Evolutionary conservation across 108 stramenopile genomes (phyloP), one percentile per base, ranked within the genome.

Genomic region (Pseudonitzschia multiseries): DNA sequence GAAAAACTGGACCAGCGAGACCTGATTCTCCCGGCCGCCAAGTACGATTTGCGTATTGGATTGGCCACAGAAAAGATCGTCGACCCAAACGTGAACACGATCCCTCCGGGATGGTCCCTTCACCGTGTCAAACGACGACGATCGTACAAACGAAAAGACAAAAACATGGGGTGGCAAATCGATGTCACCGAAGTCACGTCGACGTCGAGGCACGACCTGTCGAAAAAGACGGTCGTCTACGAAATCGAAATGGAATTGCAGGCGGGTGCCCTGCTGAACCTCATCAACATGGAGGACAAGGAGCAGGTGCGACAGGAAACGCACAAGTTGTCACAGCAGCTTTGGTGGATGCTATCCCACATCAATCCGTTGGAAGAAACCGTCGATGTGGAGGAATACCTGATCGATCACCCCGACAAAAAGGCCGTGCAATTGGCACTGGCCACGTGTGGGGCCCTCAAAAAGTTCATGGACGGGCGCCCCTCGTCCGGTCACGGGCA

Each of bases 221-320:
- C 71, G 40, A 75, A 77, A 24, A 78, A 83, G 60, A 57, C 73
- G 3, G 84, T 94, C 17, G 70, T 79, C 1, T 95, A 84, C 65
- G 93, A 95, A 77, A 87, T 95, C 56, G 93, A 95, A 81, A 84
- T 89, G 85, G 93, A 95, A 72, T 65, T 95, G 1, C 77, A 78
- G 51, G 60, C 80, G 0, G 9, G 66, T 12, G 82, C 75, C 31
- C 80, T 92, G 51, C 72, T 88, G 22, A 85, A 95, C 43, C 66
- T 93, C 18, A 59, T 91, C 48, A 85, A 86, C 42, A 84, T 85
- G 51, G 65, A 75, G 29, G 77, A 83, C 41, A 80, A 84, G 24
- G 79, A 75, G 22, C 78, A 76, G 56, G 75, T 86, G 24, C 57
- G 64, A 29, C 76, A 72, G 27, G 59, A 83, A 54, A 83, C 86